Base-by-base conservation (phyloP, 2,329 filamentous ascomycete species). In the Gnomoniopsis smithogilvyi region DNA sequence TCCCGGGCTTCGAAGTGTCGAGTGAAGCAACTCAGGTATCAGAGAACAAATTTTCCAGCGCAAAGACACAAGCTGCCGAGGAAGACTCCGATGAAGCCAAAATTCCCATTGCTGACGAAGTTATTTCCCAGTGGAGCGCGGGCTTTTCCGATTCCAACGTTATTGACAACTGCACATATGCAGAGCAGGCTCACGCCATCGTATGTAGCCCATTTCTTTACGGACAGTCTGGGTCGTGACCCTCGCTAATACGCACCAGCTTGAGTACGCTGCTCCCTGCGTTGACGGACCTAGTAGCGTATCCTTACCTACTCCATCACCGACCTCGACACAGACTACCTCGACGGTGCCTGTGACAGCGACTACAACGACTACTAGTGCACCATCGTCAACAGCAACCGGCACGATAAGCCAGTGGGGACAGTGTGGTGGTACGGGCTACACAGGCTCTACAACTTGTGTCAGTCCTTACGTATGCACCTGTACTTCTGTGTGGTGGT, bases 141-240 rank as follows among this genome's bases (percentile, higher is more conserved):
- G 74, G 72, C 1, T 76, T 74, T 59, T 76, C 73, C 1, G 75
- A 77, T 64, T 50, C 54, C 15, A 56, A 56, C 47, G 54, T 56
- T 2, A 50, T 67, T 55, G 68, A 75, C 59, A 72, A 72, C 3
- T 76, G 74, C 65, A 77, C 67, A 17, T 77, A 74, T 58, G 73
- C 73, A n/a, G 74, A 77, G 62, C 59, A 74, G 59, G 72, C 68
- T 2, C 71, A 74, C 64, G 66, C 62, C 6, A 76, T 77, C 54
- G 45, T 47, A 47, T 3, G 45, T 47, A 6, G 21, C 22, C 17
- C 41, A 10, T 21, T 15, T 19, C 12, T 19, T 6, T 47, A 45
- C 8, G 3, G 45, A 14, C 1, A 14, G 15, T 14, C 19, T 21
- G 15, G 34, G 15, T 36, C 15, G 34, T 47, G 45, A 24, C 19